These are phyloP conservation scores for Mycoemilia scoparia DNA, from an alignment of 192 early-diverging fungal species.

Conservation along the genomic window DNA sequence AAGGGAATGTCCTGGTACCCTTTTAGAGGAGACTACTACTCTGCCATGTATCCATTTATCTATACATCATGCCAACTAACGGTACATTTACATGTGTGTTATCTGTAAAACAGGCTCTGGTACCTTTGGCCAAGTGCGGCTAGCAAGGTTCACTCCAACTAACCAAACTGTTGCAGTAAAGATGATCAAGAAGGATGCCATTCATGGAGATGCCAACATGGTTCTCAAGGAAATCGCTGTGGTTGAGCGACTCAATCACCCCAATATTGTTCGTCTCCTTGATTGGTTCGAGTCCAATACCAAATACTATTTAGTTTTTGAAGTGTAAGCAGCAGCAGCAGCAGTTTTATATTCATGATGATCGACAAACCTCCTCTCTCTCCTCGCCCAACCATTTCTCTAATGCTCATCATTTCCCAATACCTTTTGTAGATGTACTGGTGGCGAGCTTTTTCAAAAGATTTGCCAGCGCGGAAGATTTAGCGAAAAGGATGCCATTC, in stretches of 20 bases:
- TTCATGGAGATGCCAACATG: slow-evolving; percentile 69
- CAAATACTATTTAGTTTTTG: slow-evolving; percentile 59
- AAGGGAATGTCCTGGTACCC: too few relatives aligned
- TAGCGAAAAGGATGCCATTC: slow-evolving; percentile 61
- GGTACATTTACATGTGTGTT: too few relatives aligned
- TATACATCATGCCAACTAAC: too few relatives aligned
- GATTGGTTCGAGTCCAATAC: slow-evolving; percentile 54
- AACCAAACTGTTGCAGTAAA: slow-evolving; percentile 74
- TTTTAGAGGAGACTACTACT: too few relatives aligned
- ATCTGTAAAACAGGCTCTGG: too few relatives aligned
- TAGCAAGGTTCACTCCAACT: slow-evolving; percentile 45
- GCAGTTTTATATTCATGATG: too few relatives aligned
- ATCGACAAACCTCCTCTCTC: too few relatives aligned
- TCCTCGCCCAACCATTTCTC: too few relatives aligned
- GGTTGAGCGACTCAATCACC: slow-evolving; percentile 63
- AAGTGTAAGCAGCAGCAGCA: too few relatives aligned
- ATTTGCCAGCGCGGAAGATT: slow-evolving; percentile 63
- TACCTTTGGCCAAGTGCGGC: slow-evolving; percentile 54
- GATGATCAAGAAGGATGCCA: slow-evolving; percentile 73
- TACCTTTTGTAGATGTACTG: too few relatives aligned
- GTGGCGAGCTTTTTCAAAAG: slow-evolving; percentile 78
- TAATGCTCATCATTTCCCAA: too few relatives aligned
- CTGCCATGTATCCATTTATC: too few relatives aligned
- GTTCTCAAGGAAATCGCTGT: slow-evolving; percentile 84
- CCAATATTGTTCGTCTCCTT: slow-evolving; percentile 69